Evolutionary conservation across 75 land plant genomes (phyloP), one percentile per base, ranked within the genome.

Genomic region (Chamaecyparis obtusa): DNA sequence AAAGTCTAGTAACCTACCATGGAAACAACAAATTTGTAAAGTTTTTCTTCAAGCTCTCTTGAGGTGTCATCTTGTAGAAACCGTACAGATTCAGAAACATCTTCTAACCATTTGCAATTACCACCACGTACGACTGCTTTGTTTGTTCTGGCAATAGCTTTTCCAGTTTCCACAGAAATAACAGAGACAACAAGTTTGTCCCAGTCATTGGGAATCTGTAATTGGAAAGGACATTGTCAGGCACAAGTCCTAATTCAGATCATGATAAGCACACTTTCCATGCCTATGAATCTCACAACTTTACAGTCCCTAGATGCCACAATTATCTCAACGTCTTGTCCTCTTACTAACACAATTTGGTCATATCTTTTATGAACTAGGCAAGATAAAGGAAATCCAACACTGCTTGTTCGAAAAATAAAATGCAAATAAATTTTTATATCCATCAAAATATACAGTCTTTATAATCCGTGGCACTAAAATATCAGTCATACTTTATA

Each of bases 191-290:
- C 88, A 80, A 96, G 92, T 87, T 90, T 93, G 87, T 96, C 95
- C 97, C 97, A 96, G 79, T 96, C 97, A 90, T 86, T 89, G 39
- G 95, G 96, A 9, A 94, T 95, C 96, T 94, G 89, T 60, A 72
- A 72, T 72, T 72, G 76, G 33, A 72, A 72, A 36, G 76, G 14
- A 72, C 11, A 33, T 72, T 9, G 33, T 72, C 33, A 72, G 76
- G 15, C 35, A 33, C 11, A 72, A 32, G 27, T 72, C 36, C 15
- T 32, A 33, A 33, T 72, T 72, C 27, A 24, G 76, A 72, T 6
- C 33, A 11, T 72, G 36, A 72, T 33, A 72, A 72, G 36, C 76
- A 32, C 76, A 72, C 27, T 64, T 57, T 64, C 8, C 69, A 27
- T 64, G 69, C 27, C 27, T 24, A 24, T 64, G 27, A 21, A 64